phyloP scores from a whole-genome alignment of 805 yeast species.

The Monosporozyma solicola region DNA sequence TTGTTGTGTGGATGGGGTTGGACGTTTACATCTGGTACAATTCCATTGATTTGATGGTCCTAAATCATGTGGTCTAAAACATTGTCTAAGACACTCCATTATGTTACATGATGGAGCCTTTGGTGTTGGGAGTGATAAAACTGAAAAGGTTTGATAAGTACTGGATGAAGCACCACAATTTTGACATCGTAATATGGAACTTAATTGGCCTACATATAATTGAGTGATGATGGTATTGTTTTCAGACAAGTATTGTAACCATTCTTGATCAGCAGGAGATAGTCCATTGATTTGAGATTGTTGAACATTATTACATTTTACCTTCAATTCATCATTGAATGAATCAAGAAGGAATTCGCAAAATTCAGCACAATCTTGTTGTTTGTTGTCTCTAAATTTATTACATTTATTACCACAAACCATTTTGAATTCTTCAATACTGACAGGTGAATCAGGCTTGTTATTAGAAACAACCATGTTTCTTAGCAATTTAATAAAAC shows the following conservation, averaged over 20 bases:
- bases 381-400: conserved; percentile 71
- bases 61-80: conserved; percentile 59
- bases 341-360: conserved; percentile 82
- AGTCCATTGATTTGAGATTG: neutral
- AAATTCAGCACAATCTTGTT: conserved; percentile 92
- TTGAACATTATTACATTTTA: neutral
- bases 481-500: conserved; percentile 51
- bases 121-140: conserved; percentile 74
- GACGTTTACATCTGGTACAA: conserved; percentile 65
- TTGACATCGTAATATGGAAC: conserved; percentile 67
- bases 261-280: conserved; percentile 30
- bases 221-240: conserved; percentile 76
- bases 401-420: conserved; percentile 62
- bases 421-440: conserved; percentile 58
- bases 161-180: conserved; percentile 72
- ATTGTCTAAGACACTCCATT: conserved; percentile 65
- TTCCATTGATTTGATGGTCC: conserved; percentile 78
- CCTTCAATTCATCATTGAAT: conserved; percentile 80
- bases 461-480: conserved; percentile 40
- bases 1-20: conserved; percentile 56
- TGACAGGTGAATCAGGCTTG: conserved; percentile 28
- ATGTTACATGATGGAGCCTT: conserved; percentile 31
- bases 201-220: conserved; percentile 80
- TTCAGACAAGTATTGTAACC: conserved; percentile 78
- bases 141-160: conserved; percentile 75